Base-by-base conservation (phyloP, 2,329 filamentous ascomycete genomes). In the Pseudocercospora fijiensis region DNA sequence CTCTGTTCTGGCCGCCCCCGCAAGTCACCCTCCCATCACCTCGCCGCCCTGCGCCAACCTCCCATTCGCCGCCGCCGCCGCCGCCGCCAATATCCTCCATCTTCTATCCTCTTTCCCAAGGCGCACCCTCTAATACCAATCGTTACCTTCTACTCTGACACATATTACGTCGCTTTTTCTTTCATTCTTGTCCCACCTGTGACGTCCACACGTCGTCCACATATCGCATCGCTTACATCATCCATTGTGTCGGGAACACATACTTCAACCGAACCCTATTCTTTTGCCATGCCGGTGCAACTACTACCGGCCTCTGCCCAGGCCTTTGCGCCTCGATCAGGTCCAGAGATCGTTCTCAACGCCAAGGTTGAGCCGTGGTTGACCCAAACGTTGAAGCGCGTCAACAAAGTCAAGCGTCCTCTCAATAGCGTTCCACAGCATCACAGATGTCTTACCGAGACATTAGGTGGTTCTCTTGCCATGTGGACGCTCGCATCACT, bases 401-500 rank as follows among this genome's bases (percentile, higher is more conserved):
- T 97, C 82, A 98, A 96, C 84, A 87, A 90, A 71, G 88, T 97
- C 74, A 99, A 98, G 86, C 90, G 95, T 73, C 94, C 95, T 66
- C 86, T 98, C 79, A 99, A 99, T 85, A 97, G 91, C 78, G 91
- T 97, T 56, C 89, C 91, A 63, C 95, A 99, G 78, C 95, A 98
- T 81, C 92, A 93, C 72, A 87, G 91, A 83, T 98, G 94, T 80
- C 86, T 99, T 73, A 96, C 93, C 63, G 95, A 98, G 83, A 96
- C 90, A 0, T 84, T 99, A 60, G 97, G 94, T 45, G 93, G 90
- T 60, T 79, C 88, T 65, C 92, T 92, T 74, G 95, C 94, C 70
- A 94, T 98, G 78, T 99, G 94, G 94, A 96, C 90, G 63, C 83
- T 99, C 67, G 90, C 91, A 67, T 96, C 93, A 33, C 82, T 98